Conservation (phyloP, 345 rosid species). For the Xanthoceras sorbifolium region DNA sequence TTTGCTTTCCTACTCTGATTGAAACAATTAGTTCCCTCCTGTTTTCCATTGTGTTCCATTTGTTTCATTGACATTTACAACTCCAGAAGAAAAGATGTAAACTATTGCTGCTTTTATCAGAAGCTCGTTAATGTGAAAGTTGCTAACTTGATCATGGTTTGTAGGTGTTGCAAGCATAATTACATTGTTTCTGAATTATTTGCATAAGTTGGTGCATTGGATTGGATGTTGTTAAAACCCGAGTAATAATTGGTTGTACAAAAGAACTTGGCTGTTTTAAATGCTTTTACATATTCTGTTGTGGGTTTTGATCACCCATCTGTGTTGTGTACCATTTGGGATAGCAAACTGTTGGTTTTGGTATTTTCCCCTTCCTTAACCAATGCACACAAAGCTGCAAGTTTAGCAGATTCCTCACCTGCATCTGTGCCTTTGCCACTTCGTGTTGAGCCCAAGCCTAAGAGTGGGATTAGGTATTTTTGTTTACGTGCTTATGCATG, state of each 20-base stretch:
- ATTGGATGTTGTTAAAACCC: not conserved
- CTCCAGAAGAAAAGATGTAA: not conserved
- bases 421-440: constrained; percentile 81
- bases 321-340: not conserved
- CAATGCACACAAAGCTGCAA: constrained; percentile 79
- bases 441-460: constrained; percentile 94
- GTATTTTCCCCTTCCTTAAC: constrained; percentile 46
- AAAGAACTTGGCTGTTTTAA: not conserved
- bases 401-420: constrained; percentile 83
- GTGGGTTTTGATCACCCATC: not conserved
- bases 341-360: constrained; percentile 2
- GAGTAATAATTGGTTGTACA: not conserved
- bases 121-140: not conserved
- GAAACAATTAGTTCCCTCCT: too few species aligned
- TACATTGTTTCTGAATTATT: not conserved
- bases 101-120: not conserved
- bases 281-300: not conserved
- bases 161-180: not conserved
- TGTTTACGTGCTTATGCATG: not conserved
- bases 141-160: not conserved
- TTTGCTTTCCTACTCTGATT: too few species aligned
- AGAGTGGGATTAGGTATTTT: constrained; percentile 84
- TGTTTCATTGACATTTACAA: not conserved
- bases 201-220: too few species aligned
- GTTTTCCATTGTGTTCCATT: too few species aligned